Base-by-base conservation (phyloP, 208 protist species). In the Wallacemonas sp. region DNA sequence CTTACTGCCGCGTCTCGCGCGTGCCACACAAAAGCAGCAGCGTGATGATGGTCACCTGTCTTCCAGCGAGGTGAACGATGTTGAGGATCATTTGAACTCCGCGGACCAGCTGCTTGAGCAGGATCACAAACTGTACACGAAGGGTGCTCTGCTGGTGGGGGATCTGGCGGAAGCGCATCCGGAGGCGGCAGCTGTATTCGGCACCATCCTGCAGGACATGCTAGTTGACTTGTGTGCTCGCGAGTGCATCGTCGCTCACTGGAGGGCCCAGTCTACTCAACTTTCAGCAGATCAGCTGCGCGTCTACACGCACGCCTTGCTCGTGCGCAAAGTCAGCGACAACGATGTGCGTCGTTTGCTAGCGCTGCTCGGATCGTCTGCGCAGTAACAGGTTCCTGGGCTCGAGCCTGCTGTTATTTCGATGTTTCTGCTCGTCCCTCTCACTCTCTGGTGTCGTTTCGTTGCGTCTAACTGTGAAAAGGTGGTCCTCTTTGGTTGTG, bases 211-310 rank as follows among this genome's bases (percentile, higher is more conserved):
- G 24, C 55, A 71, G 15, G 71, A 73, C 30, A 33, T 92, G 3
- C 69, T 91, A 1, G 33, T 59, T 1, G 70, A 78, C 37, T 63
- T 87, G 8, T 62, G 78, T 0, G 1, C 63, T 21, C 83, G 85
- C 48, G 85, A 88, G 54, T 29, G 73, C 21, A 66, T 84, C 24
- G 42, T 86, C 30, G 67, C 73, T 0, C 72, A 92, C 59, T 92
- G 85, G 82, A 58, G 68, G 27, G 41, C 39, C 3, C 19, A 53
- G 1, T 19, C 59, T 1, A 3, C 41, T 8, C 64, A 57, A 27
- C 74, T 89, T 38, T 26, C 76, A 1, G 21, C 81, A 1, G 78
- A 88, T 66, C 86, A 78, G 4, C 33, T 92, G 26, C 81, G 85
- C 1, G 74, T 89, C 33, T 92, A 92, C 61, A 77, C 62, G 22